Evolutionary conservation across 805 yeast genomes (phyloP).

Genomic region (Phaffomyces antillensis): DNA sequence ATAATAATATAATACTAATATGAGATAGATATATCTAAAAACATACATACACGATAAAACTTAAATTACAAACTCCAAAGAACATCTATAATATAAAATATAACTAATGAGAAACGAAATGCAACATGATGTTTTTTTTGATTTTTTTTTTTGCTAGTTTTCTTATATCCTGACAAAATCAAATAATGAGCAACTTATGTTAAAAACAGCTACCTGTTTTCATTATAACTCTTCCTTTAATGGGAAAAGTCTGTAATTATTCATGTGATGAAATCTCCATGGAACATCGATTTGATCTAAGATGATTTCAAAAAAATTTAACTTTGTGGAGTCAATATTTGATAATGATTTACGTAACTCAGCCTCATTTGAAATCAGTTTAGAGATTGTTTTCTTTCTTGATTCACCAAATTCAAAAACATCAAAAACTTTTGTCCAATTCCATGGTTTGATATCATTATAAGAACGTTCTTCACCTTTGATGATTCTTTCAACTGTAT

Average conservation of each 20-base stretch:
- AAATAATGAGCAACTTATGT: no score
- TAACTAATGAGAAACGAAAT: not conserved
- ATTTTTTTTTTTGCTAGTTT: not conserved
- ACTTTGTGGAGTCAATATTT: constrained; percentile 23
- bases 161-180: no score
- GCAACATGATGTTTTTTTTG: not conserved
- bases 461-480: constrained; percentile 70
- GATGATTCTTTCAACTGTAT: constrained; percentile 83
- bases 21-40: no score
- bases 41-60: no score
- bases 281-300: constrained; percentile 60
- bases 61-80: not conserved
- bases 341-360: constrained; percentile 28
- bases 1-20: not conserved
- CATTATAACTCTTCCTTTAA: not conserved
- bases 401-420: constrained; percentile 49
- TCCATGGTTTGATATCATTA: constrained; percentile 84
- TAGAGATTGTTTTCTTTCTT: constrained; percentile 22
- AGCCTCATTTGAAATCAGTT: constrained; percentile 32
- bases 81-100: not conserved
- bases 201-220: not conserved
- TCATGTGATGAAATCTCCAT: constrained; percentile 46
- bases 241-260: constrained; percentile 23
- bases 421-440: constrained; percentile 64
- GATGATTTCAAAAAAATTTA: constrained; percentile 53